Percentiles rank a stretch among this genome's conserved stretches.
Conservation (phyloP, 192 early-diverging fungal genomes). For the Mortierella claussenii region DNA sequence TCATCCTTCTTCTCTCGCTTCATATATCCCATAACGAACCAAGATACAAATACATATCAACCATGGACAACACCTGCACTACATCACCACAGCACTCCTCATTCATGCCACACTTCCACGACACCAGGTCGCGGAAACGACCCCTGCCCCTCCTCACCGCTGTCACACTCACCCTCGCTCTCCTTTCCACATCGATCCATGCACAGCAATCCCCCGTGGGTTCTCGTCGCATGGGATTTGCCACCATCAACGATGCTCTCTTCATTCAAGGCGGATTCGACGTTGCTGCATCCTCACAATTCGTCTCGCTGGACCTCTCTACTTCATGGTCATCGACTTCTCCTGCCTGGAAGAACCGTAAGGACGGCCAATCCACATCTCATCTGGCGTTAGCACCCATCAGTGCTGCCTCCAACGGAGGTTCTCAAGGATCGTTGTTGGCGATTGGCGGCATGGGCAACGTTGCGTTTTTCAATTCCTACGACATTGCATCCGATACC, state of each 20-base stretch:
- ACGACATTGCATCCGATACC: conserved; percentile 5
- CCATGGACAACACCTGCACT: no score
- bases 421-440: conserved; percentile 12
- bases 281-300: conserved; percentile 6
- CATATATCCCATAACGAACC: no score
- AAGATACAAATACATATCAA: no score
- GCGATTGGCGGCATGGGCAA: conserved; percentile 26
- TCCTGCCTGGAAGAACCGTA: conserved; percentile 18
- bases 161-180: no score
- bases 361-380: conserved; percentile 15
- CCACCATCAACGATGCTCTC: conserved; percentile 24
- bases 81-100: no score
- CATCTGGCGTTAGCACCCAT: conserved; percentile 26
- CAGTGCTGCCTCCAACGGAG: conserved; percentile 20
- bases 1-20: neutral
- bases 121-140: no score
- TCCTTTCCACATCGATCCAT: no score
- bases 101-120: no score
- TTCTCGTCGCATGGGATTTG: conserved; percentile 33
- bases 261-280: conserved; percentile 48
- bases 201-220: no score
- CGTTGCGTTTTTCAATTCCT: conserved; percentile 1
- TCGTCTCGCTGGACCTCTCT: conserved; percentile 36
- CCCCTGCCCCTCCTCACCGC: no score
- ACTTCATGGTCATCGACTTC: conserved; percentile 17